These are phyloP conservation scores for Colletotrichum sp. DNA, from an alignment of 2,329 filamentous ascomycete species.

Conservation along the genomic window DNA sequence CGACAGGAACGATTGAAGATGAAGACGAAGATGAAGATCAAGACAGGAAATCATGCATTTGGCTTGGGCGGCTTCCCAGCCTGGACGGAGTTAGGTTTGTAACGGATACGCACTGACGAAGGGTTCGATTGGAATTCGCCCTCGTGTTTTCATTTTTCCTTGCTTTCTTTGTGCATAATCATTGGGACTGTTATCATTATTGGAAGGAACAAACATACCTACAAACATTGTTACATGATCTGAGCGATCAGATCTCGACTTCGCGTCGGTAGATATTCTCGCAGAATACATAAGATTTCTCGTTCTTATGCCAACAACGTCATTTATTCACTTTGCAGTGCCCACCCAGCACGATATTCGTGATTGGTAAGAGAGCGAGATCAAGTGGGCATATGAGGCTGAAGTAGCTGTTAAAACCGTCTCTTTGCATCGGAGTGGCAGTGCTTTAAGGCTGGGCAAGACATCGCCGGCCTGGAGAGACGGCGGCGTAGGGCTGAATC, in stretches of 20 bases:
- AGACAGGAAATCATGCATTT: slow-evolving; percentile 11
- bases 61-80: slow-evolving; percentile 14
- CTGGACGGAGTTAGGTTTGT: slow-evolving; percentile 19
- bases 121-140: background rate
- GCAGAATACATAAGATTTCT: background rate
- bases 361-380: background rate
- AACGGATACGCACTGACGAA: background rate
- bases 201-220: background rate
- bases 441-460: background rate
- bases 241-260: background rate
- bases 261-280: background rate
- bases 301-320: background rate
- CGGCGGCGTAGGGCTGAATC: slow-evolving; percentile 11
- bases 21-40: background rate
- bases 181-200: background rate
- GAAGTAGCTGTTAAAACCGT: background rate
- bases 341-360: background rate
- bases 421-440: background rate
- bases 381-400: background rate
- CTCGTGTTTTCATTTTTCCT: background rate
- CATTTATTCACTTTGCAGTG: background rate
- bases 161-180: background rate
- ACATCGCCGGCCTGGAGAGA: background rate
- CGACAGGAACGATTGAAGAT: background rate
- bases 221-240: background rate